Base-by-base conservation (phyloP, 139 green algal genomes). In the Picochlorum sp. region DNA sequence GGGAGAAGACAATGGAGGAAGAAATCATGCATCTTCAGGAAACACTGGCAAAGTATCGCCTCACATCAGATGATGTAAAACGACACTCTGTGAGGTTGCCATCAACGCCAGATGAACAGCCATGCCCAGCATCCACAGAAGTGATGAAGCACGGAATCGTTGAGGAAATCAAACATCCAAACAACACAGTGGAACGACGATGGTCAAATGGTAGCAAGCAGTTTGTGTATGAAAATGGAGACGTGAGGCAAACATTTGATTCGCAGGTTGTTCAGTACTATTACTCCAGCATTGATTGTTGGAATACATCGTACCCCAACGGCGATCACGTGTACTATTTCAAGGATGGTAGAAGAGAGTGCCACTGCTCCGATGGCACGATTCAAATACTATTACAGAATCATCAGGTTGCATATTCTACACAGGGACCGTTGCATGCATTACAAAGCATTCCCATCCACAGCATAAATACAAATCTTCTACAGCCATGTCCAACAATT, bases 321-420 rank as follows among this genome's bases (percentile, higher is more conserved):
- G 41, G 63, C 21, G 82, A 83, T 20, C 18, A 59, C 13, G 86
- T 96, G 16, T 97, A 90, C 72, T 77, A 91, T 64, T 96, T 96
- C 66, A 67, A 85, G 34, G 81, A 50, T 13, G 86, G 84, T 13
- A 86, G 92, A 70, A 76, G 69, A 26, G 81, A 92, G 71, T 83
- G 83, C 2, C 50, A 50, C 45, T 30, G 56, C 0, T 20, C 21
- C 21, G 38, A 82, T 92, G 72, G 79, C 67, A 26, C 85, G 6
- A 54, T 54, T 21, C 47, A 54, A 54, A 54, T 54, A 20, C 5
- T 21, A 54, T 54, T 54, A 13, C 47, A 54, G 15, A 21, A 21
- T 9, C 16, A 54, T 54, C 47, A 20, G 6, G 5, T 26, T 23
- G 47, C 47, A 21, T 54, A 54, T 7, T 54, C 47, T 41, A 41